Conservation (phyloP, 2,329 filamentous ascomycete species). For the Pseudopithomyces chartarum region DNA sequence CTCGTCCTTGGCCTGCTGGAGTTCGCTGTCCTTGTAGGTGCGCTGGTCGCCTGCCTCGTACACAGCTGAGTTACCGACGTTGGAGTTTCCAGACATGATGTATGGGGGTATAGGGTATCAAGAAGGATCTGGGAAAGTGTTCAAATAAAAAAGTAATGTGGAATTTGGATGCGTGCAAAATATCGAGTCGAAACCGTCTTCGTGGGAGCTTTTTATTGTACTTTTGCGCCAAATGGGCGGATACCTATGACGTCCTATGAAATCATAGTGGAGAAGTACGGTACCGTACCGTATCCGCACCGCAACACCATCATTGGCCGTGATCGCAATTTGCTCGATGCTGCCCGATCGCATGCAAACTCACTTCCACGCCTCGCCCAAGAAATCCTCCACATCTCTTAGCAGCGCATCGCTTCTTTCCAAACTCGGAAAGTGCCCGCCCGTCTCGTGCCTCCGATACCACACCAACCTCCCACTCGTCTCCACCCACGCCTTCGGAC, state of each 20-base stretch:
- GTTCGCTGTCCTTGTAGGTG: constrained; percentile 61
- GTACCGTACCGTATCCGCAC: not conserved
- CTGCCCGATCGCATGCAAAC: not conserved
- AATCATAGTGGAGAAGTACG: not conserved
- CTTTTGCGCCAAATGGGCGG: not conserved
- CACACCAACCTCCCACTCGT: constrained; percentile 45
- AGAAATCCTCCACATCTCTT: constrained; percentile 53
- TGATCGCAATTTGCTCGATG: too few species aligned
- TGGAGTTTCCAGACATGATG: constrained; percentile 62
- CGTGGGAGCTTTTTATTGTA: constrained; percentile 1
- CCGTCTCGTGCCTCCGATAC: constrained; percentile 41
- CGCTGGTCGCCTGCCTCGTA: constrained; percentile 81
- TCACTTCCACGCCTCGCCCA: constrained; percentile 38
- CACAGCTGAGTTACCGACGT: constrained; percentile 67
- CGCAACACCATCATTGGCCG: not conserved
- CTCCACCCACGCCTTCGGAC: constrained; percentile 48
- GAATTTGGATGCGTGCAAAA: not conserved
- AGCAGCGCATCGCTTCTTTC: constrained; percentile 50
- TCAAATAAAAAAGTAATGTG: too few species aligned
- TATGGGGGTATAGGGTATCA: not conserved
- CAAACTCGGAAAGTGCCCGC: constrained; percentile 57
- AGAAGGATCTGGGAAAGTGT: not conserved
- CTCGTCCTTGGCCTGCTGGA: constrained; percentile 45
- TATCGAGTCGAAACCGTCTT: not conserved
- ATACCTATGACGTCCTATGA: not conserved